These are phyloP conservation scores for Bocquillonia castaneifolia DNA, from an alignment of 441 rosid species.

Conservation along the genomic window DNA sequence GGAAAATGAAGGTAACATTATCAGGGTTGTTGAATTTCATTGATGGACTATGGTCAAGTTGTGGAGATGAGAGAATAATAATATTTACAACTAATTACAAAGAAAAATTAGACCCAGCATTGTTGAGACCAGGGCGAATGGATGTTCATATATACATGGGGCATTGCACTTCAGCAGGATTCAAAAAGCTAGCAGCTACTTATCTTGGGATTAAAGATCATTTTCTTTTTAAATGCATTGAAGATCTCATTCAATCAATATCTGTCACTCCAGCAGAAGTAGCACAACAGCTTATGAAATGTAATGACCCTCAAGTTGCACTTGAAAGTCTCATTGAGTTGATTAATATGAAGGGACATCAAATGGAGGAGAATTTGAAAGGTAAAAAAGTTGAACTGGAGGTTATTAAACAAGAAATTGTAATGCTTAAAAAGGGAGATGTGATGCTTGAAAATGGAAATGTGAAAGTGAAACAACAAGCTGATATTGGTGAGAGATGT, in stretches of 20 bases:
- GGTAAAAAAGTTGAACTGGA: slow-evolving; percentile 11
- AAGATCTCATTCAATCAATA: slow-evolving; percentile 19
- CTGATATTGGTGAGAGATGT: neutral
- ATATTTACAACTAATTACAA: slow-evolving; percentile 45
- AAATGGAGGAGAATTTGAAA: neutral
- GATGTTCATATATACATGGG: slow-evolving; percentile 50
- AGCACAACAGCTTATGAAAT: slow-evolving; percentile 43
- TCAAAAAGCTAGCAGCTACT: slow-evolving; percentile 30
- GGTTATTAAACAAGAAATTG: slow-evolving; percentile 18
- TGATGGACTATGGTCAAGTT: slow-evolving; percentile 56
- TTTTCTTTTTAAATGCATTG: slow-evolving; percentile 24
- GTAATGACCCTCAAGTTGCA: slow-evolving; percentile 22
- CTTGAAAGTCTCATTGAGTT: slow-evolving; percentile 30
- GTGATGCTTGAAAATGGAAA: neutral
- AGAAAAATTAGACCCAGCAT: slow-evolving; percentile 42
- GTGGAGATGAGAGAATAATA: slow-evolving; percentile 51
- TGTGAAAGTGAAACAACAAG: neutral
- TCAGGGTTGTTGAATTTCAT: slow-evolving; percentile 52
- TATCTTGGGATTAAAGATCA: slow-evolving; percentile 38
- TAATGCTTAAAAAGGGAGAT: slow-evolving; percentile 6
- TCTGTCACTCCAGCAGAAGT: slow-evolving; percentile 46
- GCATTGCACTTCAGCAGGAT: slow-evolving; percentile 32
- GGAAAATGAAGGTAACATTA: slow-evolving; percentile 33
- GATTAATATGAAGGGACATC: slow-evolving; percentile 25
- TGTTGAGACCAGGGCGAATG: slow-evolving; percentile 48